Evolutionary conservation across 2,329 filamentous ascomycete genomes (phyloP).

Genomic region (Herpotrichia juniperi): DNA sequence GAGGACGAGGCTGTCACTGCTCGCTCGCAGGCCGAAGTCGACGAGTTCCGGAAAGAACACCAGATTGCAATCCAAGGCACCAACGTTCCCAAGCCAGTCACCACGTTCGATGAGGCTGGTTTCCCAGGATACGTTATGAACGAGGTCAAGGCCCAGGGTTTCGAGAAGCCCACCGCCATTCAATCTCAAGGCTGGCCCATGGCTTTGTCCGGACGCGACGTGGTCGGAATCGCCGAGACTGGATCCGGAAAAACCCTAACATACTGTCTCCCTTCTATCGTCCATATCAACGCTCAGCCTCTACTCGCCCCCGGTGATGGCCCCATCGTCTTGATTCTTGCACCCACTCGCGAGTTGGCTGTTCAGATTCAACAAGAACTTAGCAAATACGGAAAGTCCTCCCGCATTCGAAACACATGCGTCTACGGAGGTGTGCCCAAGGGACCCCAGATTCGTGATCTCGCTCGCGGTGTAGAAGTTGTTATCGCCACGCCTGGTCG

Average conservation of each 20-base stretch:
- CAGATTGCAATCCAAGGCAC: constrained; percentile 81
- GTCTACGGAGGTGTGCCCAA: constrained; percentile 99
- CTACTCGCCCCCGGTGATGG: constrained; percentile 94
- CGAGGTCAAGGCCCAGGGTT: constrained; percentile 98
- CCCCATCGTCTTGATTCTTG: constrained; percentile 93
- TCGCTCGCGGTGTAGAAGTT: constrained; percentile 94
- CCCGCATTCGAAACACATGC: constrained; percentile 96
- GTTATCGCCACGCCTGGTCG: constrained; percentile 98
- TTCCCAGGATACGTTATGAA: constrained; percentile 98
- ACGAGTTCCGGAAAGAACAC: constrained; percentile 84
- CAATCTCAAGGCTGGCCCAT: constrained; percentile 99
- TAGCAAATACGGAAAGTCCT: constrained; percentile 97
- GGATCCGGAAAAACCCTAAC: constrained; percentile 99
- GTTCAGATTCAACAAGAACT: constrained; percentile 99
- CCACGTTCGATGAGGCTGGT: constrained; percentile 96
- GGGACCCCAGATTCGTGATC: constrained; percentile 94
- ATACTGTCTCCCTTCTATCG: constrained; percentile 96
- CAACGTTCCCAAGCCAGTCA: constrained; percentile 89
- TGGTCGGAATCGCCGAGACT: constrained; percentile 98
- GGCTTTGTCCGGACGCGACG: constrained; percentile 96
- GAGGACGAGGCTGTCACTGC: constrained; percentile 79
- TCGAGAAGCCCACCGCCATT: constrained; percentile 90
- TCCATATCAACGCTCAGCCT: constrained; percentile 99
- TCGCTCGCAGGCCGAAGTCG: constrained; percentile 79
- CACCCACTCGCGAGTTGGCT: constrained; percentile 95